Evolutionary conservation across 306 rosid genomes (phyloP).

Genomic region (Rosa rugosa): DNA sequence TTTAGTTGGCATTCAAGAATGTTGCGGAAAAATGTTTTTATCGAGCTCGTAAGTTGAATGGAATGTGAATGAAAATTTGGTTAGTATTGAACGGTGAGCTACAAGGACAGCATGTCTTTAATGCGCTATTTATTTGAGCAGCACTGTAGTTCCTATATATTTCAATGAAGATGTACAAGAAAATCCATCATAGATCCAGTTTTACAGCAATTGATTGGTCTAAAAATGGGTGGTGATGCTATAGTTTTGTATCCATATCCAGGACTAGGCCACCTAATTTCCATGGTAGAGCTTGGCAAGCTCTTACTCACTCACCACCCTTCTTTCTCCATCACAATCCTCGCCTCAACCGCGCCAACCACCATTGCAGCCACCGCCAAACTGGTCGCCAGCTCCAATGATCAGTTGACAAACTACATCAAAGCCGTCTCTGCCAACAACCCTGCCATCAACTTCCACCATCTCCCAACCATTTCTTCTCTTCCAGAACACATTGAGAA

Average conservation of each 20-base stretch:
- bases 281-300: slow-evolving; percentile 34
- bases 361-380: background rate
- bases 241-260: slow-evolving; percentile 28
- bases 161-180: background rate
- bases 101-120: background rate
- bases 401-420: background rate
- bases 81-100: background rate
- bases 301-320: slow-evolving; percentile 16
- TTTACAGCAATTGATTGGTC: background rate
- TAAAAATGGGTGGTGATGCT: slow-evolving; percentile 2
- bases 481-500: background rate
- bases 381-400: background rate
- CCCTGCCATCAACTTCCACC: slow-evolving; percentile 16
- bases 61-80: too few species aligned
- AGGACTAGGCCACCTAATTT: slow-evolving; percentile 16
- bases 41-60: too few species aligned
- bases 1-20: background rate
- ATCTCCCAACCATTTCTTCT: background rate
- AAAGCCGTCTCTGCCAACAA: background rate
- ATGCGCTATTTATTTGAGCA: too few species aligned
- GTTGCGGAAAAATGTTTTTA: too few species aligned
- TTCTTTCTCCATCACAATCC: slow-evolving; percentile 2
- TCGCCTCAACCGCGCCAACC: background rate
- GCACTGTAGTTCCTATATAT: background rate
- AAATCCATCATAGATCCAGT: background rate